Evolutionary conservation across 495 filamentous ascomycete species (phyloP).

Genomic region (Annulohypoxylon moriforme): DNA sequence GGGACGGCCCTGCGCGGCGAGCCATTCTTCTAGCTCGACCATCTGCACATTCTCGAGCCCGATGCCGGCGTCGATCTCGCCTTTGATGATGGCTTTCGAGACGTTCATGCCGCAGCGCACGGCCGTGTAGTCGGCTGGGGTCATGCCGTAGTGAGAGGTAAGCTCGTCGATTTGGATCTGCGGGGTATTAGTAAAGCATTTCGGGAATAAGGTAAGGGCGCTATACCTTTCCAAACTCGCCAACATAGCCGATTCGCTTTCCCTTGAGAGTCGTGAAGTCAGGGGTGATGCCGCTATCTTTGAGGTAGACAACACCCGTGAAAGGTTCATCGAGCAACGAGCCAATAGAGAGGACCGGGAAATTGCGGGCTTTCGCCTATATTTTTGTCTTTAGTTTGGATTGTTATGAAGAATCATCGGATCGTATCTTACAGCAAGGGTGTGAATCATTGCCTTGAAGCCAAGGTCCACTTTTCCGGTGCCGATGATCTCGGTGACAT

Average conservation of each 20-base stretch:
- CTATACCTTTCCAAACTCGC: conserved; percentile 71
- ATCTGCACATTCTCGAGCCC: conserved; percentile 79
- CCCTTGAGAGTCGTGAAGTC: conserved; percentile 69
- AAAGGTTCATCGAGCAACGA: conserved; percentile 78
- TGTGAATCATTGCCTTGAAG: conserved; percentile 83
- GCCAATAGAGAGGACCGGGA: conserved; percentile 74
- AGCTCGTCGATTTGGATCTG: conserved; percentile 79
- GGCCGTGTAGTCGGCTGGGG: conserved; percentile 73
- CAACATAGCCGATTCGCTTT: conserved; percentile 76
- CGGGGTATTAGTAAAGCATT: conserved; percentile 25
- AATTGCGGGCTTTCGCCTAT: conserved; percentile 74
- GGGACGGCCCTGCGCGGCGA: conserved; percentile 67
- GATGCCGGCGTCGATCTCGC: conserved; percentile 74
- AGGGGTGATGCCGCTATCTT: conserved; percentile 73
- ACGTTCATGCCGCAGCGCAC: conserved; percentile 67
- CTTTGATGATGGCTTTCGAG: conserved; percentile 67
- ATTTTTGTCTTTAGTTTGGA: conserved; percentile 13
- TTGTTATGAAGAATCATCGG: neutral
- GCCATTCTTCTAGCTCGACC: conserved; percentile 79
- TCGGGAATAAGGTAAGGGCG: conserved; percentile 22
- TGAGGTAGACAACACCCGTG: conserved; percentile 77
- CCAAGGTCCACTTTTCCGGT: conserved; percentile 77
- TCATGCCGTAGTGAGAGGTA: conserved; percentile 78
- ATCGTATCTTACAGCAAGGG: conserved; percentile 65
- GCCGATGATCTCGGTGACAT: conserved; percentile 80